Percentiles rank a stretch among this genome's conserved stretches.
Evolutionary conservation across 2,329 filamentous ascomycete genomes (phyloP).

Genomic region (Emergomyces orientalis): DNA sequence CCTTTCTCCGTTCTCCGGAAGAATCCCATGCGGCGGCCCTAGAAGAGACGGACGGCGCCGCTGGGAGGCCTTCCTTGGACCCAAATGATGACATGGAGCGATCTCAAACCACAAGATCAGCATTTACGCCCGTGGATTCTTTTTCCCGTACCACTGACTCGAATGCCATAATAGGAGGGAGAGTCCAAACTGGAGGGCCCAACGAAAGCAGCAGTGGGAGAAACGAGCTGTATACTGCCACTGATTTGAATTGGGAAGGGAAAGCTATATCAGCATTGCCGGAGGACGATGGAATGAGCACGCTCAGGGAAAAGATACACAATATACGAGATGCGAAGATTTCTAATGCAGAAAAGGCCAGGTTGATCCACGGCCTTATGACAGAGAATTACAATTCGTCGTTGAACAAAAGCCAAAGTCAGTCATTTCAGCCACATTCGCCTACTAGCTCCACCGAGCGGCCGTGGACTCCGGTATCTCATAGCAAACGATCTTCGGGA

Average conservation of each 20-base stretch:
- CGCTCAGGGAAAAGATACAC: constrained; percentile 57
- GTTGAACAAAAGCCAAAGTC: constrained; percentile 24
- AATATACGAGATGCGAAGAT: constrained; percentile 55
- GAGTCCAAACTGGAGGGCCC: background rate
- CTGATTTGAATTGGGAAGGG: constrained; percentile 15
- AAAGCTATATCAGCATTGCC: constrained; percentile 41
- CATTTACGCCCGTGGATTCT: background rate
- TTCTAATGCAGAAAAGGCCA: constrained; percentile 56
- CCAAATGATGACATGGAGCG: background rate
- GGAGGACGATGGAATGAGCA: constrained; percentile 69
- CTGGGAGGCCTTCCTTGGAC: background rate
- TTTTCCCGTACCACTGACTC: background rate
- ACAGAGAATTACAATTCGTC: constrained; percentile 56
- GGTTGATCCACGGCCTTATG: constrained; percentile 60
- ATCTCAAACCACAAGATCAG: background rate
- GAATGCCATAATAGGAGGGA: background rate
- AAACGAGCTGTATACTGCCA: background rate
- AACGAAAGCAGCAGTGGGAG: background rate
- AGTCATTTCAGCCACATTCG: constrained; percentile 18
- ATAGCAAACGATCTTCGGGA: constrained; percentile 24
- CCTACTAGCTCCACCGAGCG: constrained; percentile 22
- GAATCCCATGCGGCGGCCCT: background rate
- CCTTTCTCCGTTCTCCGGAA: background rate
- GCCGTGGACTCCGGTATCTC: constrained; percentile 25
- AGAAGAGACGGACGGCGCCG: too few relatives aligned